Evolutionary conservation across 768 basidiomycete genomes (phyloP).

Genomic region (Leccinum obscurum): DNA sequence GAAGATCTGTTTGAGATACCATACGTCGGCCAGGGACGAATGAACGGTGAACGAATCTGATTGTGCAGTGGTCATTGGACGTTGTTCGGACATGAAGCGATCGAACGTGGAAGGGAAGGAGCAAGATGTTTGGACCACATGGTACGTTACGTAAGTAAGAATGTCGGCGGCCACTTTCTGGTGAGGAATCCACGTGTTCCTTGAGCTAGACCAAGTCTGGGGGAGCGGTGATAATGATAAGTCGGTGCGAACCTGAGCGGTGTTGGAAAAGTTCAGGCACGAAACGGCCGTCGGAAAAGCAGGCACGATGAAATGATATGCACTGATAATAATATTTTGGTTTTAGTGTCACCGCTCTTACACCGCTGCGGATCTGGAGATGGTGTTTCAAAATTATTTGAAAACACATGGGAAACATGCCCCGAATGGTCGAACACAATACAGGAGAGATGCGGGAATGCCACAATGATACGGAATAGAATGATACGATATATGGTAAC

Average conservation of each 20-base stretch:
- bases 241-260: background rate
- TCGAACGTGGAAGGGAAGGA: background rate
- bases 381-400: background rate
- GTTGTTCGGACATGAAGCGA: slow-evolving; percentile 19
- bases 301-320: background rate
- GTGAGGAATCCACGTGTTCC: background rate
- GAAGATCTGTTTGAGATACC: slow-evolving; percentile 70
- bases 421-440: background rate
- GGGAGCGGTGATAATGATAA: background rate
- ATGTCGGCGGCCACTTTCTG: background rate
- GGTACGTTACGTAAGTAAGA: background rate
- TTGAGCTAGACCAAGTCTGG: background rate
- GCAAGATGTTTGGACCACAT: background rate
- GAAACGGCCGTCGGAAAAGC: background rate
- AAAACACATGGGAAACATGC: background rate
- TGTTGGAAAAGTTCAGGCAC: background rate
- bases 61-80: background rate
- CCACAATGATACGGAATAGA: slow-evolving; percentile 1
- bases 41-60: slow-evolving; percentile 17
- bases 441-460: background rate
- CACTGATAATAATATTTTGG: too few species aligned
- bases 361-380: background rate
- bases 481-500: slow-evolving; percentile 1
- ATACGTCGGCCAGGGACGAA: slow-evolving; percentile 52
- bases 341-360: background rate